Conservation (phyloP, 371 early-diverging fungal species). For the Modicella reniformis region DNA sequence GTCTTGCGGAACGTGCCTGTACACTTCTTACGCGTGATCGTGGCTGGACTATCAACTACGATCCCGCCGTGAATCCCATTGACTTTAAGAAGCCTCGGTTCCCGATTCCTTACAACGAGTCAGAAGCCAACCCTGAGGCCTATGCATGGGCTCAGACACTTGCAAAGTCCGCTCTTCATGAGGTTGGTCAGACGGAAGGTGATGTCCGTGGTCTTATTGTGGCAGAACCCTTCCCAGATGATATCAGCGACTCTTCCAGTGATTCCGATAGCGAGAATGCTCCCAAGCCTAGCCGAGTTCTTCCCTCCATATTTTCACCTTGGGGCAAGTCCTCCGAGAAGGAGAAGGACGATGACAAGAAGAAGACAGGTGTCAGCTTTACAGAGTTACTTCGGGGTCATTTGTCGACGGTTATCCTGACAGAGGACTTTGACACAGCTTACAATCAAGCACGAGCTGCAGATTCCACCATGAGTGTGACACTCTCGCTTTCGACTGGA, state of each 20-base stretch:
- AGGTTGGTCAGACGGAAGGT: constrained; percentile 22
- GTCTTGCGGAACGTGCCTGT: constrained; percentile 53
- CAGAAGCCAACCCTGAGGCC: constrained; percentile 29
- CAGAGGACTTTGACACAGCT: constrained; percentile 48
- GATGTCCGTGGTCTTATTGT: constrained; percentile 40
- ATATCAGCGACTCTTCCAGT: constrained; percentile 9
- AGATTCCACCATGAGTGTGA: constrained; percentile 52
- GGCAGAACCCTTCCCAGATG: constrained; percentile 33
- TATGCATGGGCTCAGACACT: constrained; percentile 31
- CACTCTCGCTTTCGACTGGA: constrained; percentile 45
- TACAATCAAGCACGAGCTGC: constrained; percentile 53
- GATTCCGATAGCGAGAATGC: constrained; percentile 21
- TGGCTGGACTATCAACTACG: constrained; percentile 55
- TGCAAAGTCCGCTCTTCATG: constrained; percentile 29
- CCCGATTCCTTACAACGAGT: constrained; percentile 35
- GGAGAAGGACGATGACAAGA: constrained; percentile 7
- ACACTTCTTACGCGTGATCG: constrained; percentile 49
- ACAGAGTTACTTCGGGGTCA: constrained; percentile 56
- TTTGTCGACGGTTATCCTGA: constrained; percentile 54
- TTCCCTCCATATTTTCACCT: constrained; percentile 29
- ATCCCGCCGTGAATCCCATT: constrained; percentile 36
- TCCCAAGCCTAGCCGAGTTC: constrained; percentile 9
- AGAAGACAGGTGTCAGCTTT: constrained; percentile 45
- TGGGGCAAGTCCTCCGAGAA: constrained; percentile 32
- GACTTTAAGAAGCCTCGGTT: constrained; percentile 52